Evolutionary conservation across 352 stramenopile species (phyloP), one percentile per base, ranked within the genome.

Genomic region (Phytophthora ramorum): DNA sequence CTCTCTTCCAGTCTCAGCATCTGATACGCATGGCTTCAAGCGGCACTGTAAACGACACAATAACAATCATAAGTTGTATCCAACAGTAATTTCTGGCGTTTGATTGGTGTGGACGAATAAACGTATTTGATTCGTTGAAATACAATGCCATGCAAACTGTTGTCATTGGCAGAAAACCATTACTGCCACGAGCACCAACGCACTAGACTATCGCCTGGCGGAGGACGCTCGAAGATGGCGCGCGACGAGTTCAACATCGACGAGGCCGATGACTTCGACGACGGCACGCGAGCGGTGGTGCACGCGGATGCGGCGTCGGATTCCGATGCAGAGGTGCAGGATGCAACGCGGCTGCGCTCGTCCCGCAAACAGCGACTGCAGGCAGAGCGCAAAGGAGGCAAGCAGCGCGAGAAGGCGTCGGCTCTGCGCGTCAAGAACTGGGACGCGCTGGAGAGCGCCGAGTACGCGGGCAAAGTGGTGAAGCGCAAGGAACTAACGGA

Each of bases 391-490:
- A 55, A 52, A 54, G 73, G 71, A 40, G 62, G 66, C 56, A 62
- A 73, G 49, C 64, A 75, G 49, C 55, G 66, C 35, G 82, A 89
- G 53, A 60, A 78, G 40, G 81, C 84, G 58, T 92, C 88, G 7
- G 71, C 75, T 51, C 60, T 96, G 63, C 88, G 88, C 0, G 81
- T 95, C 5, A 70, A 90, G 65, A 94, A 93, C 71, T 94, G 85
- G 81, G 75, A 92, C 49, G 76, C 73, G 2, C 6, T 90, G 66
- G 82, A 90, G 37, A 80, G 68, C 41, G 66, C 71, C 17, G 79
- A 81, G 47, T 94, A 94, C 50, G 82, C 85, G 4, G 88, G 86
- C 12, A 91, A 91, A 63, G 86, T 96, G 30, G 83, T 96, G 34
- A 85, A 84, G 59, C 80, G 88, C 20, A 83, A 79, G 35, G 81